Percentiles rank a stretch among this genome's conserved stretches.
phyloP scores from a whole-genome alignment of 106 monocot genomes.

The Amphibolis antarctica region DNA sequence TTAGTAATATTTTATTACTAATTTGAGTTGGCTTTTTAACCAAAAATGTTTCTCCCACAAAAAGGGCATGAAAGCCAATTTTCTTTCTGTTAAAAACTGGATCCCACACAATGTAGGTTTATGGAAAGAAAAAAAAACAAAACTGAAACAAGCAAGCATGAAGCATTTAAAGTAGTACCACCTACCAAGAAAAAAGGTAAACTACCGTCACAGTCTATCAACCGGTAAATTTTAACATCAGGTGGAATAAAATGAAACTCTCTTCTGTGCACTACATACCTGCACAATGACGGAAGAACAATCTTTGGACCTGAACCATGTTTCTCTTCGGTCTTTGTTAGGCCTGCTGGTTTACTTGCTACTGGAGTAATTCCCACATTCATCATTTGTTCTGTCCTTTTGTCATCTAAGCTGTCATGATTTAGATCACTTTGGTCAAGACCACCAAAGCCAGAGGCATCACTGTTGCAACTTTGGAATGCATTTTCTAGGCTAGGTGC shows the following conservation, averaged over 20 bases:
- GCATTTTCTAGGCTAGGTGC: constrained; percentile 23
- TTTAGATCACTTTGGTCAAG: constrained; percentile 7
- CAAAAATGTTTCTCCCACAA: too few relatives aligned
- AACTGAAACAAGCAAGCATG: not conserved
- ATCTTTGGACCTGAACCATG: constrained; percentile 10
- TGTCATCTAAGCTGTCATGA: constrained; percentile 1
- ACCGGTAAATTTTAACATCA: too few relatives aligned
- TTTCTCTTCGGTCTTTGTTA: constrained; percentile 19
- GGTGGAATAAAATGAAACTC: not conserved
- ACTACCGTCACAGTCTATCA: too few relatives aligned
- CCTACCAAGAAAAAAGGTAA: too few relatives aligned
- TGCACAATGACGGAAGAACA: constrained; percentile 16
- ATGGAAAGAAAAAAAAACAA: too few relatives aligned
- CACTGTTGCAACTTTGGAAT: constrained; percentile 1
- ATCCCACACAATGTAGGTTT: too few relatives aligned
- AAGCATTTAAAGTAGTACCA: not conserved
- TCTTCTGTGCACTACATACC: constrained; percentile 13
- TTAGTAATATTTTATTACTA: too few relatives aligned
- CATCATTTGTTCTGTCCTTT: constrained; percentile 1
- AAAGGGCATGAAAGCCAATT: too few relatives aligned
- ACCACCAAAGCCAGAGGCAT: constrained; percentile 10
- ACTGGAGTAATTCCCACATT: constrained; percentile 17
- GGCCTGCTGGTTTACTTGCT: constrained; percentile 2
- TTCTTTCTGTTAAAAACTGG: too few relatives aligned
- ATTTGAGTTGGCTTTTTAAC: too few relatives aligned